Evolutionary conservation across 345 rosid species (phyloP).

Genomic region (Pugionium dolabratum): DNA sequence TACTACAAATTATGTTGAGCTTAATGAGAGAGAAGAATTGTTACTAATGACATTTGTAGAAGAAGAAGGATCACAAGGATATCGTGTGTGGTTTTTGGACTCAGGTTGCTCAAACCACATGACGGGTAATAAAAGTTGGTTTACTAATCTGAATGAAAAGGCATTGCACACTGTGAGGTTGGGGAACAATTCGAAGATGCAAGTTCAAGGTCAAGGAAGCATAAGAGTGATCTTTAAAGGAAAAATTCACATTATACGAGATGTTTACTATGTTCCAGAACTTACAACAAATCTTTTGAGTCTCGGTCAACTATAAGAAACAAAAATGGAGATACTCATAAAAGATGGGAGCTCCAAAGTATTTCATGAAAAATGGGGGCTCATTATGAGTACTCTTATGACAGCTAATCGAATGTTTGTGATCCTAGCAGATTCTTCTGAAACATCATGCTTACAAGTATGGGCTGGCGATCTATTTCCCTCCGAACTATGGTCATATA

Average conservation of each 20-base stretch:
- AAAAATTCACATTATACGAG: background rate
- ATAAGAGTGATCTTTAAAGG: background rate
- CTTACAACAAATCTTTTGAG: background rate
- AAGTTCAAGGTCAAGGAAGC: background rate
- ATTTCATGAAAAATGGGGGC: background rate
- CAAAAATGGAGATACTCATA: background rate
- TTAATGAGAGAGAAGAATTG: background rate
- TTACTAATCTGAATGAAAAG: background rate
- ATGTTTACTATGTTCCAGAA: background rate
- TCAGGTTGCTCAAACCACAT: slow-evolving; percentile 4
- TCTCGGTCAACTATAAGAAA: background rate
- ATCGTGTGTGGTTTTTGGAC: slow-evolving; percentile 1
- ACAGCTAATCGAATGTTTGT: slow-evolving; percentile 1
- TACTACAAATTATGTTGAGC: background rate
- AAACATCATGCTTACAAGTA: background rate
- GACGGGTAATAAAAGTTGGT: slow-evolving; percentile 3
- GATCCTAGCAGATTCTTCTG: background rate
- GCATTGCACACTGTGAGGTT: background rate
- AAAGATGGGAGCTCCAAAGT: background rate
- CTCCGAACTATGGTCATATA: too few relatives aligned
- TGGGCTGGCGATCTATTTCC: too few relatives aligned
- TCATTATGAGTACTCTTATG: background rate
- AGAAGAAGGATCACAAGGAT: background rate
- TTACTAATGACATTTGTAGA: background rate
- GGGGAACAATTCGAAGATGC: background rate